Base-by-base conservation (phyloP, 148 eudicot species). In the Silene uniflora region DNA sequence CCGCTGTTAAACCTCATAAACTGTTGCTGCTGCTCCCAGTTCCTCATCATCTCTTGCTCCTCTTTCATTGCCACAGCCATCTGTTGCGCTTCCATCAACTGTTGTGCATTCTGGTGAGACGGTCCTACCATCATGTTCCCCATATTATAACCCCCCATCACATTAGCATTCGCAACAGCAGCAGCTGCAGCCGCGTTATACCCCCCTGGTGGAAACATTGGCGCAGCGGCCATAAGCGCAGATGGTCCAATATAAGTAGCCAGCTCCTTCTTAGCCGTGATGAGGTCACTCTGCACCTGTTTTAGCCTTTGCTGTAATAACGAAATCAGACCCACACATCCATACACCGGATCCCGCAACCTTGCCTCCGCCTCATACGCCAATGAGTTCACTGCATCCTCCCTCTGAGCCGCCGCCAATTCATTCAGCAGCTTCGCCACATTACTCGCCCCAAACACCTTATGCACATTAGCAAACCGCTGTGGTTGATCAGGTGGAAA, bases 401-500 rank as follows among this genome's bases (percentile, higher is more conserved):
- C 93, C 0, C 97, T 81, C 67, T 90, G 89, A 7, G 75, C 25
- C 0, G 86, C 59, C 49, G 65, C 44, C 2, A 92, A 83, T 4
- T 90, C 95, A 47, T 87, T 90, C 24, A 92, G 86, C 6, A 92
- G 84, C 69, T 92, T 92, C 0, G 95, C 87, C 2, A 93, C 92
- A 62, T 93, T 93, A 74, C 96, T 93, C 0, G 96, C 96, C 0
- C 98, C 96, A 59, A 88, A 93, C 8, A 91, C 98, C 72, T 89
- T 91, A 79, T 93, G 98, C 3, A 93, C 93, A 54, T 84, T 91
- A 2, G 89, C 81, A 58, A 93, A 93, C 11, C 86, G 80, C 24
- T 82, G 86, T 0, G 98, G 96, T 63, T 93, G 89, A 77, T 93
- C 98, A 3, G 98, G 92, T 1, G 98, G 98, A 32, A 93, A 93